These are phyloP conservation scores for Gossypium armourianum DNA, from an alignment of 441 rosid genomes.

Conservation along the genomic window DNA sequence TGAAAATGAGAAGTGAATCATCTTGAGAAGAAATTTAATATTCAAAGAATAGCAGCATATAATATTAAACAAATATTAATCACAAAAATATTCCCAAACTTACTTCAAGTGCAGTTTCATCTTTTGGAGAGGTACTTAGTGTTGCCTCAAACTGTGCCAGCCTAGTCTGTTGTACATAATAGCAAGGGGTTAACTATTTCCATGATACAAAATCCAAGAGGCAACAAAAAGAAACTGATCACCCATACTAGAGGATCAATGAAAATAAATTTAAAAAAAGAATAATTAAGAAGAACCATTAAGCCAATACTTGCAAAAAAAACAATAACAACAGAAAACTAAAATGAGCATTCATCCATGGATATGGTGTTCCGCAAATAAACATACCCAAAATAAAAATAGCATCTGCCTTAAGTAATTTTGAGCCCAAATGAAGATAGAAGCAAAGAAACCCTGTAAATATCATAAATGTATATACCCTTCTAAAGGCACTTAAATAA, in stretches of 20 bases:
- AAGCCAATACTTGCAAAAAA: background rate
- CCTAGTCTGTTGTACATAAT: constrained; percentile 46
- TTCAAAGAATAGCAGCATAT: background rate
- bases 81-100: constrained; percentile 23
- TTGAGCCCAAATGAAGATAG: background rate
- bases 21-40: background rate
- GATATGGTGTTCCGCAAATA: background rate
- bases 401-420: background rate
- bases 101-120: constrained; percentile 72
- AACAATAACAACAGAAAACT: background rate
- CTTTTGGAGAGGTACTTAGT: constrained; percentile 48
- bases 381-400: background rate
- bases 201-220: background rate
- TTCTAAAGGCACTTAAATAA: background rate
- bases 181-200: constrained; percentile 2
- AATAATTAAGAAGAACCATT: background rate
- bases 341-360: background rate
- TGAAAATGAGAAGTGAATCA: background rate
- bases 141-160: constrained; percentile 60
- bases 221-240: constrained; percentile 4
- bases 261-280: background rate
- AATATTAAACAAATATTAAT: background rate
- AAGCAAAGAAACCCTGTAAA: background rate
- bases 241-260: background rate
- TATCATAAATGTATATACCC: background rate